These are phyloP conservation scores for Tuber umbilicatum DNA, from an alignment of 495 filamentous ascomycete genomes.

Conservation along the genomic window DNA sequence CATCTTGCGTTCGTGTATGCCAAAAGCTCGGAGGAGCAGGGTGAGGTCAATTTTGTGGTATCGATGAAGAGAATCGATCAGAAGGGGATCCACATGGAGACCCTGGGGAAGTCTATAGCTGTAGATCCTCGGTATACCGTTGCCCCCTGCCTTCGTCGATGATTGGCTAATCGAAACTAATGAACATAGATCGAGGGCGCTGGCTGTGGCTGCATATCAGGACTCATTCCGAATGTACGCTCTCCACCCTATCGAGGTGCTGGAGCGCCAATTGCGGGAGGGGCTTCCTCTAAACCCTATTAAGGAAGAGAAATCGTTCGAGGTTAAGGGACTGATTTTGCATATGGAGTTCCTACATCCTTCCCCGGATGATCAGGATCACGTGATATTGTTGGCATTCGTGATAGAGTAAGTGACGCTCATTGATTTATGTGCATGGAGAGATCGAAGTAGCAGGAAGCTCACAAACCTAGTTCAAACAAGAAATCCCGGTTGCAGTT, in stretches of 20 bases:
- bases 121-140: slow-evolving; percentile 64
- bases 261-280: slow-evolving; percentile 45
- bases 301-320: slow-evolving; percentile 51
- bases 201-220: slow-evolving; percentile 59
- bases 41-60: slow-evolving; percentile 54
- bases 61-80: slow-evolving; percentile 53
- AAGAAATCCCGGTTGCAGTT: slow-evolving; percentile 57
- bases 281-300: slow-evolving; percentile 46
- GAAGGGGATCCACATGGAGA: slow-evolving; percentile 51
- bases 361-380: slow-evolving; percentile 54
- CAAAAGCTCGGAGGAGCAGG: slow-evolving; percentile 43
- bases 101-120: slow-evolving; percentile 69
- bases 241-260: slow-evolving; percentile 49
- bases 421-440: not conserved
- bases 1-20: slow-evolving; percentile 68
- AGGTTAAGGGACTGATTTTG: slow-evolving; percentile 65
- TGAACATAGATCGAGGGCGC: slow-evolving; percentile 52
- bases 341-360: slow-evolving; percentile 85
- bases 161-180: slow-evolving; percentile 24
- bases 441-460: not conserved
- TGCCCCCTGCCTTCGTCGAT: slow-evolving; percentile 11
- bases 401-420: slow-evolving; percentile 47
- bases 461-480: slow-evolving; percentile 38
- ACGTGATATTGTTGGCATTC: slow-evolving; percentile 70
- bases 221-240: slow-evolving; percentile 58